Evolutionary conservation across 306 rosid species (phyloP).

Genomic region (Corylus americana): DNA sequence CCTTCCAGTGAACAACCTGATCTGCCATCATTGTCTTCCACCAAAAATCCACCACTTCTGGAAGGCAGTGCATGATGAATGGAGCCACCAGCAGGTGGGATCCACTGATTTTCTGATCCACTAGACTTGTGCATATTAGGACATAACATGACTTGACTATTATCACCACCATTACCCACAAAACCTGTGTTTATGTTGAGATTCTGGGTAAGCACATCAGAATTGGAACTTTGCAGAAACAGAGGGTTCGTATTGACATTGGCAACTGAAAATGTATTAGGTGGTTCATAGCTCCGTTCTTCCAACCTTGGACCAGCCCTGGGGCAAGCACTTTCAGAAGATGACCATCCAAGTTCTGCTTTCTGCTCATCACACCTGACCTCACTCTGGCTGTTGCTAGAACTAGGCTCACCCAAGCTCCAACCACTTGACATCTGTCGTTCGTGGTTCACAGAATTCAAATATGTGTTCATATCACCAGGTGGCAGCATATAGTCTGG

Average conservation of each 20-base stretch:
- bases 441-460: slow-evolving; percentile 57
- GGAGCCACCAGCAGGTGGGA: slow-evolving; percentile 45
- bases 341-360: slow-evolving; percentile 70
- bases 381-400: slow-evolving; percentile 57
- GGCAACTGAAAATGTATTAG: slow-evolving; percentile 50
- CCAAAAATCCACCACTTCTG: slow-evolving; percentile 44
- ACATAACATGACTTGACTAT: slow-evolving; percentile 47
- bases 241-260: slow-evolving; percentile 51
- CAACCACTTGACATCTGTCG: slow-evolving; percentile 67
- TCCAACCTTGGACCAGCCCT: slow-evolving; percentile 55
- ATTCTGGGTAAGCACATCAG: slow-evolving; percentile 49
- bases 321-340: slow-evolving; percentile 54
- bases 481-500: slow-evolving; percentile 61
- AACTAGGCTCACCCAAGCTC: slow-evolving; percentile 89
- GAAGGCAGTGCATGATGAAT: slow-evolving; percentile 64
- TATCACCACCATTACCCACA: slow-evolving; percentile 40
- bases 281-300: slow-evolving; percentile 51
- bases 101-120: slow-evolving; percentile 54
- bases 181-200: slow-evolving; percentile 67
- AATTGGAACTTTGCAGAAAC: slow-evolving; percentile 51
- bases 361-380: slow-evolving; percentile 54
- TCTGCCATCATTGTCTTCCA: slow-evolving; percentile 59
- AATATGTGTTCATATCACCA: slow-evolving; percentile 55
- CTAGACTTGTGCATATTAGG: slow-evolving; percentile 56
- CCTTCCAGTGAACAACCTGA: slow-evolving; percentile 69